Conservation (phyloP, 306 rosid genomes). For the Pyrus pyrifolia region DNA sequence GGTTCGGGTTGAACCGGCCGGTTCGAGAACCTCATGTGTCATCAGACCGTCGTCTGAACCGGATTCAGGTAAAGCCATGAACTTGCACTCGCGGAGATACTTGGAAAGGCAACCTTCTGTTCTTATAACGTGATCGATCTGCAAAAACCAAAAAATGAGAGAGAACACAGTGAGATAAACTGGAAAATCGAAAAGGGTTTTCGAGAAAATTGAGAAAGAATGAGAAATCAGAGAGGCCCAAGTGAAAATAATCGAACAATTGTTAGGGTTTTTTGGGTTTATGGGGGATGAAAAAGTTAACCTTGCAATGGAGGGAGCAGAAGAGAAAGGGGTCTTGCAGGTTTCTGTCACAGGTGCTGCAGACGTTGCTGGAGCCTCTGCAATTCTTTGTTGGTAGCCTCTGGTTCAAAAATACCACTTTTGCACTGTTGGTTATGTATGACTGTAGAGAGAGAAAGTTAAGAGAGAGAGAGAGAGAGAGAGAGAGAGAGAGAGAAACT, state of each 20-base stretch:
- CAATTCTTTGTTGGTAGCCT: conserved; percentile 60
- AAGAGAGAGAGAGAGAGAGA: background rate
- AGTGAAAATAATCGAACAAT: background rate
- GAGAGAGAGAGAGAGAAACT: background rate
- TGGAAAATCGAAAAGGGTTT: background rate
- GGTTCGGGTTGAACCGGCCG: conserved; percentile 51
- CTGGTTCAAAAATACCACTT: conserved; percentile 82
- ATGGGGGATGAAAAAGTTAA: background rate
- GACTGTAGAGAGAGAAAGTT: conserved; percentile 34
- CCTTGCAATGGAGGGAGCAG: conserved; percentile 96
- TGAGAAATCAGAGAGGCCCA: background rate
- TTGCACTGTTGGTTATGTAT: conserved; percentile 81
- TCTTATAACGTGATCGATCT: conserved; percentile 50
- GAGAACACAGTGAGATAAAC: background rate
- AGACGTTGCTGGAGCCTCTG: conserved; percentile 71
- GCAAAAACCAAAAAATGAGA: background rate
- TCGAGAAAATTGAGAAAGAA: background rate
- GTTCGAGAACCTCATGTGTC: conserved; percentile 77
- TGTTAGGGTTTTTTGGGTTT: background rate
- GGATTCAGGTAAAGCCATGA: conserved; percentile 53
- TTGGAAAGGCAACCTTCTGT: conserved; percentile 45
- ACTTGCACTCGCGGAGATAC: conserved; percentile 58
- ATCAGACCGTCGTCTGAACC: conserved; percentile 48
- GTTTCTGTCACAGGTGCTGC: conserved; percentile 80
- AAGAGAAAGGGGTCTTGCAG: conserved; percentile 75